Evolutionary conservation across 306 rosid genomes (phyloP), one percentile per base, ranked within the genome.

Genomic region (Casuarina glauca): DNA sequence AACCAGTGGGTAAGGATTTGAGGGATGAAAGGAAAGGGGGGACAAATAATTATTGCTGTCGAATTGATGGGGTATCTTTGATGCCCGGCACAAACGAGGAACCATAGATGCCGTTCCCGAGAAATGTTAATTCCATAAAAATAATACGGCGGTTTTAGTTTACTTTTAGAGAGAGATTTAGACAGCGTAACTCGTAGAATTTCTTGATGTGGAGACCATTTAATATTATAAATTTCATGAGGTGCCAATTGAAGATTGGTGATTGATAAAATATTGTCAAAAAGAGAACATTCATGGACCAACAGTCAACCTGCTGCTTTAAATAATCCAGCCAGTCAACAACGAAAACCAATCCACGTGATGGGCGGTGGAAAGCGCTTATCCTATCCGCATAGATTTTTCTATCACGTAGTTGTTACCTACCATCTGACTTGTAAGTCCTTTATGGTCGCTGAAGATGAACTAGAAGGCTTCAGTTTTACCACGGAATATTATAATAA

Each of bases 331-430:
- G 8, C 1, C 71, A 17, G 71, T 41, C 71, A 66, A 66, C 39
- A 43, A 46, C 2, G 6, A 7, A 7, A 72, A 72, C 10, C 19
- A 35, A 35, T 42, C 73, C 79, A 79, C 48, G 83, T 75, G 78
- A 68, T 69, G 92, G 92, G 19, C 89, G 86, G 90, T 86, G 88
- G 60, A 6, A 38, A 66, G 16, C 7, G 39, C 7, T 35, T 6
- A 36, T 66, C 7, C 15, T 66, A 6, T 9, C 13, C 2, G 1
- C 1, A 38, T 16, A 16, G 5, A 1, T n/a, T 6, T 58, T 58
- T 58, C 0, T 9, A 13, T 41, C 11, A 41, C 7, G 10, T 32
- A 66, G 68, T 61, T n/a, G 61, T 17, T 54, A n/a, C 61, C 61
- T 54, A n/a, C 61, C 61, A 54, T 17, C 60, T 4, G 9, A 16